These are phyloP conservation scores for Acacia pycnantha DNA, from an alignment of 331 rosid genomes.

Conservation along the genomic window DNA sequence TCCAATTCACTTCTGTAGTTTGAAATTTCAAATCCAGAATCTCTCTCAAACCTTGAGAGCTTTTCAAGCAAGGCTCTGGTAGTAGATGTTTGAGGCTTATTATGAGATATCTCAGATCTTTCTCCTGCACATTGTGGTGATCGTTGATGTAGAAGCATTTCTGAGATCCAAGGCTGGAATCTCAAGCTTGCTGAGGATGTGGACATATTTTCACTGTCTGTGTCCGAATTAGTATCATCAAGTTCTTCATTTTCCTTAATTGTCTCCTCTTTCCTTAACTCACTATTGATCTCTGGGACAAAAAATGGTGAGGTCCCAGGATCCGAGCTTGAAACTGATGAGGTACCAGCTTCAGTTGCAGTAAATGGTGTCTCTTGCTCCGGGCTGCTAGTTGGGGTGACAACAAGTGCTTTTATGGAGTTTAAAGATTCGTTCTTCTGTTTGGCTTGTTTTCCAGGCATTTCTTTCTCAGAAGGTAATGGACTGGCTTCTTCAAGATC, in stretches of 20 bases:
- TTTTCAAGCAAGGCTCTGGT: constrained; percentile 59
- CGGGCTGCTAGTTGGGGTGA: constrained; percentile 95
- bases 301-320: constrained; percentile 93
- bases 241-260: constrained; percentile 59
- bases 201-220: constrained; percentile 73
- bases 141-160: constrained; percentile 54
- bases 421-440: constrained; percentile 48
- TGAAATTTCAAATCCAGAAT: constrained; percentile 56
- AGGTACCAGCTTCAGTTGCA: constrained; percentile 85
- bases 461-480: constrained; percentile 46
- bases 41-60: constrained; percentile 62
- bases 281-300: constrained; percentile 60
- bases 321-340: constrained; percentile 94
- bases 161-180: constrained; percentile 81
- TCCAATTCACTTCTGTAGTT: constrained; percentile 51
- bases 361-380: constrained; percentile 85
- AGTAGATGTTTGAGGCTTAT: constrained; percentile 47
- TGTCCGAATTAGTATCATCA: constrained; percentile 67
- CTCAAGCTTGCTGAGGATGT: constrained; percentile 71
- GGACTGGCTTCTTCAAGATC: constrained; percentile 50
- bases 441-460: constrained; percentile 46
- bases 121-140: constrained; percentile 47
- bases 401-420: constrained; percentile 59
- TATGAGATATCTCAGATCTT: constrained; percentile 49
- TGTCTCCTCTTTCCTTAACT: constrained; percentile 64